phyloP scores from a whole-genome alignment of 208 protist genomes.

The Vickermania spadyakhi region DNA sequence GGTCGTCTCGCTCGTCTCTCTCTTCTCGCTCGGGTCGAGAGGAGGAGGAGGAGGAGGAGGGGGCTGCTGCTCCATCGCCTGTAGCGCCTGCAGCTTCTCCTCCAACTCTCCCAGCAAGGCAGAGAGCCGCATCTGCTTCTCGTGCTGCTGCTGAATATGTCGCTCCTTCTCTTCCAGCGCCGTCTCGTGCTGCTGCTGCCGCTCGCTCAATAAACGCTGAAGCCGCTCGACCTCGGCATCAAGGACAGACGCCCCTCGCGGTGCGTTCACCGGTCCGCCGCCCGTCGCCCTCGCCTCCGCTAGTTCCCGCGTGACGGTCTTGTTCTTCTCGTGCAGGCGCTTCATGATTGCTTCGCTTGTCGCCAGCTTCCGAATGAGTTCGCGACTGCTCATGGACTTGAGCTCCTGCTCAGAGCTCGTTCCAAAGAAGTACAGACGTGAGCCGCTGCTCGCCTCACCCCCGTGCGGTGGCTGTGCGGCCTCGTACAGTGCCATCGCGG shows the following conservation, averaged over 20 bases:
- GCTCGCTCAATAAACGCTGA: not conserved
- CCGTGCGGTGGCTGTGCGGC: not conserved
- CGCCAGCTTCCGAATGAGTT: slow-evolving; percentile 8
- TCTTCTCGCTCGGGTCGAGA: not conserved
- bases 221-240: not conserved
- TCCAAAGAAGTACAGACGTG: not conserved
- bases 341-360: slow-evolving; percentile 18
- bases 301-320: slow-evolving; percentile 14
- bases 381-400: not conserved
- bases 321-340: slow-evolving; percentile 23
- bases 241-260: not conserved
- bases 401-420: not conserved
- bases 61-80: not conserved
- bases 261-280: not conserved
- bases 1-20: not conserved
- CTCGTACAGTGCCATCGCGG: not conserved
- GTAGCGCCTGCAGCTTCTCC: not conserved
- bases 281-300: not conserved
- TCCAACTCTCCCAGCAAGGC: not conserved
- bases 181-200: not conserved
- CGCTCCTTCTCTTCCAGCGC: not conserved
- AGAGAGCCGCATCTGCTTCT: slow-evolving; percentile 8
- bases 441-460: not conserved
- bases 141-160: slow-evolving; percentile 6
- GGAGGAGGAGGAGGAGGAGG: not conserved